Conservation (phyloP, 2,329 filamentous ascomycete species). For the Canariomyces notabilis region DNA sequence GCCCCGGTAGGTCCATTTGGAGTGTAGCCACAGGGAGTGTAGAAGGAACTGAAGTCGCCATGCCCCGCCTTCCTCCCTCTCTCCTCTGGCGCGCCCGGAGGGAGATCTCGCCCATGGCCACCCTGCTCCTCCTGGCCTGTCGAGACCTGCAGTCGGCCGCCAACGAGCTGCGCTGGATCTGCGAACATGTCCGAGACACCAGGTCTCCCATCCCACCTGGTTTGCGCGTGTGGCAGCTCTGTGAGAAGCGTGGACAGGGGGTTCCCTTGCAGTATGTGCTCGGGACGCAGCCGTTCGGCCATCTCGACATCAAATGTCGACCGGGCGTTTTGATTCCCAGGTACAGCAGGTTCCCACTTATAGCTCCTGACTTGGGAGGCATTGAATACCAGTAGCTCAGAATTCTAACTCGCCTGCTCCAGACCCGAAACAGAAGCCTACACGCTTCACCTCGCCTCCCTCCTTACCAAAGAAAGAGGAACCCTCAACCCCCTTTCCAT, state of each 20-base stretch:
- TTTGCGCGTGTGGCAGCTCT: constrained; percentile 33
- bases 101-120: constrained; percentile 49
- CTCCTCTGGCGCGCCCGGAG: constrained; percentile 50
- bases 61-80: constrained; percentile 60
- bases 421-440: constrained; percentile 68
- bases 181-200: constrained; percentile 45
- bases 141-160: constrained; percentile 57
- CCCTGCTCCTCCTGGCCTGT: constrained; percentile 58
- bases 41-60: constrained; percentile 27
- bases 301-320: constrained; percentile 70
- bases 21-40: background rate
- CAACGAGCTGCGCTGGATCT: constrained; percentile 70
- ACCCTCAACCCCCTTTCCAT: constrained; percentile 47
- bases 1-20: background rate
- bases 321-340: constrained; percentile 82
- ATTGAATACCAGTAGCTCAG: background rate
- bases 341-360: constrained; percentile 30
- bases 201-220: constrained; percentile 6
- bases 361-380: no score
- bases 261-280: constrained; percentile 86
- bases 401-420: constrained; percentile 1
- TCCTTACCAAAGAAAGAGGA: constrained; percentile 34
- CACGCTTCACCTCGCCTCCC: constrained; percentile 48
- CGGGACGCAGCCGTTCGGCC: constrained; percentile 82
- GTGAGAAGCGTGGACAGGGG: constrained; percentile 50